Percentiles rank a stretch among this genome's conserved stretches.
Evolutionary conservation across 2,329 filamentous ascomycete species (phyloP).

Genomic region (Penicillium sp.): DNA sequence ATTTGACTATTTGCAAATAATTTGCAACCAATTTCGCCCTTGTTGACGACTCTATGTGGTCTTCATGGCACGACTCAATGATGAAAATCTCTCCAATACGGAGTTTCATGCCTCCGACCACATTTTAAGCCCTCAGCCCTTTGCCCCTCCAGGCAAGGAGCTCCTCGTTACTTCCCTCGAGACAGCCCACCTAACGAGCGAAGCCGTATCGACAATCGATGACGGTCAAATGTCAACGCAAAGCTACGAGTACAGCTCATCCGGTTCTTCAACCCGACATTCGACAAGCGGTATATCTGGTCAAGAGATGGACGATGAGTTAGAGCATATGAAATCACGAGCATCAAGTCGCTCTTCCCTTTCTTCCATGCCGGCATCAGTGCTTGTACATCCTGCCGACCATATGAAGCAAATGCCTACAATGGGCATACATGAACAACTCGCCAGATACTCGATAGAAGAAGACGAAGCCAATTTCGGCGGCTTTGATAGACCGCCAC

Average conservation of each 20-base stretch:
- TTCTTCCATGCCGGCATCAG: conserved; percentile 47
- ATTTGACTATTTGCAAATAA: background rate
- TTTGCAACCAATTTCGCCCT: background rate
- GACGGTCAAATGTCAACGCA: conserved; percentile 26
- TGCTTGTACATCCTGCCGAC: conserved; percentile 39
- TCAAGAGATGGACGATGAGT: conserved; percentile 35
- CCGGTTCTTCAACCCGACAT: conserved; percentile 37
- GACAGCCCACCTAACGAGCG: conserved; percentile 20
- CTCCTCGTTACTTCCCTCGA: conserved; percentile 27
- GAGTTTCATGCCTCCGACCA: conserved; percentile 20
- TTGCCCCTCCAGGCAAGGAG: conserved; percentile 23
- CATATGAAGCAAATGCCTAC: conserved; percentile 28
- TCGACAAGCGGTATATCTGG: conserved; percentile 35
- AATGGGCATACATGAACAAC: conserved; percentile 27
- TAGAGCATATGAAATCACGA: conserved; percentile 32
- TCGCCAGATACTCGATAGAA: conserved; percentile 28
- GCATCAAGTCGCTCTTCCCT: conserved; percentile 47
- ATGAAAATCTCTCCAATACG: conserved; percentile 15
- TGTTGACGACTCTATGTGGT: conserved; percentile 6
- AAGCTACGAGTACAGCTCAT: conserved; percentile 41
- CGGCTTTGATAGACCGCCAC: conserved; percentile 30
- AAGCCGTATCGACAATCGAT: conserved; percentile 20
- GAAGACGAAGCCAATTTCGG: conserved; percentile 29
- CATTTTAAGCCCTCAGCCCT: conserved; percentile 30
- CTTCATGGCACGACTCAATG: conserved; percentile 24